Evolutionary conservation across 2,329 filamentous ascomycete genomes (phyloP), one percentile per base, ranked within the genome.

Genomic region (Sporothrix protearum): DNA sequence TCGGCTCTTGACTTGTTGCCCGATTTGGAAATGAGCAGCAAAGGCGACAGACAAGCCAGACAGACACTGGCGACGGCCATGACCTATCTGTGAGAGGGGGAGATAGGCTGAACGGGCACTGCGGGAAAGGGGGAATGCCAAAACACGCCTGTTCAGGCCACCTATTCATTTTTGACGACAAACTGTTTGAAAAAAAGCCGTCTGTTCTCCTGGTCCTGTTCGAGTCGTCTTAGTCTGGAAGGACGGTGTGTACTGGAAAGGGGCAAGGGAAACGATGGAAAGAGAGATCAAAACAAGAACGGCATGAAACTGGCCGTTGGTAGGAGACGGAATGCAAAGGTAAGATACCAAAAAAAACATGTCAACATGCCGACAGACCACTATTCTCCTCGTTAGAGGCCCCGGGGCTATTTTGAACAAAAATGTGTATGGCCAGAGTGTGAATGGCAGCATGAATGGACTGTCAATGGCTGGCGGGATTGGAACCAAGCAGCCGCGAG

Each of bases 1-100:
- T 51, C 19, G n/a, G 45, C 14, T 66, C 64, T 67, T 67, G 51
- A 51, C 64, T 53, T 67, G 42, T 57, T 69, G 67, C 67, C 67
- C 49, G 49, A 57, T 57, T 69, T n/a, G 67, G 67, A 69, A 69
- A 57, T 10, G 67, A 69, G 33, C 22, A 33, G 12, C 14, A 30
- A 45, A 30, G 10, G 42, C 33, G 33, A 36, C 28, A 14, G 36
- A 64, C 59, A 28, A 66, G 45, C 63, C 16, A 49, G 61, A 19
- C 16, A 2, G 42, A 1, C 6, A 10, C 9, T 16, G 10, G n/a
- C 39, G n/a, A 19, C 12, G 55, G 51, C 22, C n/a, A n/a, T 28
- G 57, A 12, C 14, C 8, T 2, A 12, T 16, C 57, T n/a, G 33
- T 8, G n/a, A 63, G 59, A n/a, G 5, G 36, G 42, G 14, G 25